Conservation (phyloP, 805 yeast species). For the Priceomyces haplophilus region DNA sequence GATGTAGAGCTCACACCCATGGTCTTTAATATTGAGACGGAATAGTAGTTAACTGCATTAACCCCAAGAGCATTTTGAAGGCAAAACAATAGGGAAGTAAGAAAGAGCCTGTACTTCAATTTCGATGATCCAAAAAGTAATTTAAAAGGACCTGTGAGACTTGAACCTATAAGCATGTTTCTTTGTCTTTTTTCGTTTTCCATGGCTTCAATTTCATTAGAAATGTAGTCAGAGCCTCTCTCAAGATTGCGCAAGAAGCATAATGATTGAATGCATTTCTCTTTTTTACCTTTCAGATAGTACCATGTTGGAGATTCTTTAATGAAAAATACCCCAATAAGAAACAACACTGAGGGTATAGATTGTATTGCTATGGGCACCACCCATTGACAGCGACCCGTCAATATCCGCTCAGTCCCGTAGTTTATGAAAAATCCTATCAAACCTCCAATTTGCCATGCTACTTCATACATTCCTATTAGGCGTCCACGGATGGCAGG, state of each 20-base stretch:
- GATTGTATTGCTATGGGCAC: slow-evolving; percentile 38
- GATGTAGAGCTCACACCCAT: slow-evolving; percentile 46
- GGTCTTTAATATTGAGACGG: slow-evolving; percentile 49
- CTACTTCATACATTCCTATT: slow-evolving; percentile 31
- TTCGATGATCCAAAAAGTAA: slow-evolving; percentile 27
- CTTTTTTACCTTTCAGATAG: slow-evolving; percentile 26
- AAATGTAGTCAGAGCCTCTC: slow-evolving; percentile 36
- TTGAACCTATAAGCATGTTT: slow-evolving; percentile 31
- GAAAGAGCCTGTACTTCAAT: slow-evolving; percentile 32
- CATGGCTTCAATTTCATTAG: slow-evolving; percentile 35
- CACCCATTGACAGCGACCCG: slow-evolving; percentile 25
- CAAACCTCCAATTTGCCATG: slow-evolving; percentile 38
- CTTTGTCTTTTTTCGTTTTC: slow-evolving; percentile 20
- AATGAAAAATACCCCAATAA: slow-evolving; percentile 29
- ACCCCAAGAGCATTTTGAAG: slow-evolving; percentile 49
- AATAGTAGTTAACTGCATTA: slow-evolving; percentile 50
- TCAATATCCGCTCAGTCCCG: slow-evolving; percentile 23
- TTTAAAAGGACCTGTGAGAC: slow-evolving; percentile 38
- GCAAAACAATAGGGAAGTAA: slow-evolving; percentile 36
- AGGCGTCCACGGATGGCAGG: slow-evolving; percentile 35
- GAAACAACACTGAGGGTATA: slow-evolving; percentile 33
- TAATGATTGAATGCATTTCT: slow-evolving; percentile 31
- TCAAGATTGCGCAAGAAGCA: slow-evolving; percentile 38
- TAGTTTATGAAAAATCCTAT: slow-evolving; percentile 37
- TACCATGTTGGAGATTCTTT: slow-evolving; percentile 37